These are phyloP conservation scores for Suillus lakei DNA, from an alignment of 768 basidiomycete species.

Conservation along the genomic window DNA sequence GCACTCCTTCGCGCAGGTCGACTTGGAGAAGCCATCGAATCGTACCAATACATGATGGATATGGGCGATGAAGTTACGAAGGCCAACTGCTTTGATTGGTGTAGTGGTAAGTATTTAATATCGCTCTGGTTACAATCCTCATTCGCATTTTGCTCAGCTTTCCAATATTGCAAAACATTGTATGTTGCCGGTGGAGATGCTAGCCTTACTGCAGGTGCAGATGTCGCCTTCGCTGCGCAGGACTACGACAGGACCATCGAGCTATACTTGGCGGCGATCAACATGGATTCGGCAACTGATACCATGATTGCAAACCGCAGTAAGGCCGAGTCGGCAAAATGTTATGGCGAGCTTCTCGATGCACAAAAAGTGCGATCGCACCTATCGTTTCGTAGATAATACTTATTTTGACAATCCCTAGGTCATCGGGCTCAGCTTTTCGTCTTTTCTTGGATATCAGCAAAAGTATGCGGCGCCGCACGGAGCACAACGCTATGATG, in stretches of 20 bases:
- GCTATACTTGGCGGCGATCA: not conserved
- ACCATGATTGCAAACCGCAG: not conserved
- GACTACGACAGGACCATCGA: too few species aligned
- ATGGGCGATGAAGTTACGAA: not conserved
- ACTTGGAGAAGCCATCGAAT: not conserved
- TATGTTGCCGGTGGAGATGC: not conserved
- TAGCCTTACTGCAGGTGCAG: not conserved
- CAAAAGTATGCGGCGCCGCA: not conserved
- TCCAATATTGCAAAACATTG: not conserved
- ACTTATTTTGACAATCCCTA: not conserved
- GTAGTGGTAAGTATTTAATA: not conserved
- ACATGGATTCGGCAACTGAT: not conserved
- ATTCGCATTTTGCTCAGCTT: not conserved
- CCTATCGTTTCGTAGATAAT: not conserved
- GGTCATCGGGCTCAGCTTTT: not conserved
- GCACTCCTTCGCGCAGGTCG: not conserved
- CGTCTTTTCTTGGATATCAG: not conserved
- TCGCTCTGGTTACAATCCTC: not conserved
- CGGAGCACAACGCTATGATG: not conserved
- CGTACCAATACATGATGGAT: not conserved
- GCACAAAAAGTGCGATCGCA: not conserved
- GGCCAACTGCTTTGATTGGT: not conserved
- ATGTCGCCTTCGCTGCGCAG: not conserved
- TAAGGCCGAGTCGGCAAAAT: not conserved
- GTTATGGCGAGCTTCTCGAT: not conserved